Conservation (phyloP, 352 stramenopile genomes). For the Phytophthora nicotianae region DNA sequence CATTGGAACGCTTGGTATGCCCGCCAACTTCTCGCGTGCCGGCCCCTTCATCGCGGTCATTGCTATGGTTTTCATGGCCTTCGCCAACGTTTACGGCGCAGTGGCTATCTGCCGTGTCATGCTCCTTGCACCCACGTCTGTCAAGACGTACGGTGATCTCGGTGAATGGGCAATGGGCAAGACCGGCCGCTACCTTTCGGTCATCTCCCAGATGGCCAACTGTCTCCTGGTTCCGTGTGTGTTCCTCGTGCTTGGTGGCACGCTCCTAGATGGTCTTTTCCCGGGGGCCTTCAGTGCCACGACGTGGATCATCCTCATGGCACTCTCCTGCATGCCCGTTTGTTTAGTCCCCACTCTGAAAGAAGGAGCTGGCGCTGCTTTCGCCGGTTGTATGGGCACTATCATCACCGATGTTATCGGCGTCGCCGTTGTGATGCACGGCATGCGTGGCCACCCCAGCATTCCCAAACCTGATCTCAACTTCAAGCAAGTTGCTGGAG, state of each 20-base stretch:
- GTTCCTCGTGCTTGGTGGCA: not conserved
- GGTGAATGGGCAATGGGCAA: not conserved
- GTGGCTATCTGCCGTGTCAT: slow-evolving; percentile 13
- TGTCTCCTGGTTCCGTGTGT: not conserved
- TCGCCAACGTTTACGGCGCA: slow-evolving; percentile 49
- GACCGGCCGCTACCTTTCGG: not conserved
- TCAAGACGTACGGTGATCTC: not conserved
- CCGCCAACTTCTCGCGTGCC: no score
- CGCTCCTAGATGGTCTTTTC: not conserved
- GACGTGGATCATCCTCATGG: not conserved
- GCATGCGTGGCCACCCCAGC: no score
- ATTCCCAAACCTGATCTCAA: not conserved
- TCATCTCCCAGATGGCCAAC: not conserved
- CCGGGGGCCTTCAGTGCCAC: not conserved
- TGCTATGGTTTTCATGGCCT: slow-evolving; percentile 56
- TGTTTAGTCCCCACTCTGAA: not conserved
- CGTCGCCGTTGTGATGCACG: not conserved
- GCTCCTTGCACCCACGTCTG: not conserved
- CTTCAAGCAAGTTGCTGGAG: not conserved
- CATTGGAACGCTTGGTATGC: no score
- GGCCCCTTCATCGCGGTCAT: slow-evolving; percentile 39
- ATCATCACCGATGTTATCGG: not conserved
- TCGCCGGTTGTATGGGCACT: not conserved
- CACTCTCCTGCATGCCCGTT: not conserved
- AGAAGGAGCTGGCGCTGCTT: not conserved